A percentile compares a stretch with the other conserved stretches of the same genome.
These are phyloP conservation scores for Lactarius trivialis DNA, from an alignment of 768 basidiomycete species.

Conservation along the genomic window DNA sequence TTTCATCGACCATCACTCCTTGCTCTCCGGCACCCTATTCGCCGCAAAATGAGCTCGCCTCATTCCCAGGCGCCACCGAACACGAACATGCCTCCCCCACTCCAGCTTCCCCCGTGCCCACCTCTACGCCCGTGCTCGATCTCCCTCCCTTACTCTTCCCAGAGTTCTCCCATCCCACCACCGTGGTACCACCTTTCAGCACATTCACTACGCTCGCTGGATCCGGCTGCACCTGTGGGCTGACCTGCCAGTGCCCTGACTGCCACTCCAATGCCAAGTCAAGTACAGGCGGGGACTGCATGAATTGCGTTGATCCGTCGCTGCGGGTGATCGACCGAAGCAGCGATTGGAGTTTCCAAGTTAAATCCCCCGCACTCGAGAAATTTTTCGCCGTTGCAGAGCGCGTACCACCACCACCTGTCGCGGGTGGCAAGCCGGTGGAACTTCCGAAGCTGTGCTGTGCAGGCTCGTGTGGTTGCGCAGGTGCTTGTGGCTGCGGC, in stretches of 20 bases:
- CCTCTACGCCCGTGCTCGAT: conserved; percentile 12
- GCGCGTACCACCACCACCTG: conserved; percentile 19
- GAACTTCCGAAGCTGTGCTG: conserved; percentile 23
- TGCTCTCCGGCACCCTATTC: neutral
- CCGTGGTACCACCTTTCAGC: conserved; percentile 23
- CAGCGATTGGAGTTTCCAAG: neutral
- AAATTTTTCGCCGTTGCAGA: conserved; percentile 19
- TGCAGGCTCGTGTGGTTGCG: conserved; percentile 21
- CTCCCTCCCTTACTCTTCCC: conserved; percentile 22
- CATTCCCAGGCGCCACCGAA: neutral
- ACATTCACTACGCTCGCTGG: conserved; percentile 23
- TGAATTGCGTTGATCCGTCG: conserved; percentile 19
- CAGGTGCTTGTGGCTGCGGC: conserved; percentile 18
- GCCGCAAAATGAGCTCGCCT: neutral
- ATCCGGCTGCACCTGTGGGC: conserved; percentile 24
- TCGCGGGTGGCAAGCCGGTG: conserved; percentile 18
- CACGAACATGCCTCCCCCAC: neutral
- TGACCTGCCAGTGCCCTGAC: conserved; percentile 21
- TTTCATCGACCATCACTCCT: conserved; percentile 1
- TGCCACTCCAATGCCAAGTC: conserved; percentile 9
- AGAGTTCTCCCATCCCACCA: conserved; percentile 1
- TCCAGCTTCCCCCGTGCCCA: neutral
- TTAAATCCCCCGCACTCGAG: conserved; percentile 13
- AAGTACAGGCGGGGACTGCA: conserved; percentile 4
- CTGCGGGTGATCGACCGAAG: conserved; percentile 13